phyloP scores from a whole-genome alignment of 345 rosid species.

The Brassica nigra region DNA sequence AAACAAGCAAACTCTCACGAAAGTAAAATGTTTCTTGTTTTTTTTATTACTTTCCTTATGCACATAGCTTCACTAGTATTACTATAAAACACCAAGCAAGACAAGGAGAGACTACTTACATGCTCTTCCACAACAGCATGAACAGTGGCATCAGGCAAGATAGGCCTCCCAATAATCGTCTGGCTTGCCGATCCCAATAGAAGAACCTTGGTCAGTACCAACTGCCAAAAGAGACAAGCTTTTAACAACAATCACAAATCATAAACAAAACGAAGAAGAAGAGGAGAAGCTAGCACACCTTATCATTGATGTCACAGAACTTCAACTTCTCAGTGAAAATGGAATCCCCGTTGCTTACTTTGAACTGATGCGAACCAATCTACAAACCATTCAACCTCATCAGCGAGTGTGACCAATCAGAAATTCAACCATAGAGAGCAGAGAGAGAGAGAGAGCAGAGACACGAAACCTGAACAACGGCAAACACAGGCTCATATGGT shows the following conservation, averaged over 20 bases:
- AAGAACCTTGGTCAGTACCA: constrained; percentile 83
- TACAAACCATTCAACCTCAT: constrained; percentile 27
- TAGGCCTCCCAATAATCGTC: constrained; percentile 84
- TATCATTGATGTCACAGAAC: constrained; percentile 90
- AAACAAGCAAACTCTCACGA: not conserved
- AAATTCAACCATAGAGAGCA: too few relatives aligned
- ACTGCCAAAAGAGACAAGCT: constrained; percentile 46
- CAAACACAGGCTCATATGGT: constrained; percentile 74
- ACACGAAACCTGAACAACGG: constrained; percentile 80
- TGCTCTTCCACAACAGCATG: constrained; percentile 98
- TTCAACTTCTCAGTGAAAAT: constrained; percentile 81
- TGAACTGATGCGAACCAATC: constrained; percentile 96
- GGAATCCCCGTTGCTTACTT: constrained; percentile 90
- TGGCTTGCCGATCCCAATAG: constrained; percentile 74
- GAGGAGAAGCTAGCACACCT: constrained; percentile 41
- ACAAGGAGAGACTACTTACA: constrained; percentile 41
- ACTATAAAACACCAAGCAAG: not conserved
- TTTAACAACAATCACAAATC: not conserved
- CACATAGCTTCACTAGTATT: not conserved
- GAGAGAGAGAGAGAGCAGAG: not conserved
- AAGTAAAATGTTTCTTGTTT: not conserved
- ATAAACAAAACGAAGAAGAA: not conserved
- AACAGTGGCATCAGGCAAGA: constrained; percentile 77
- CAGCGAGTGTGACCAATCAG: not conserved
- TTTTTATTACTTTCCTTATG: not conserved